phyloP scores from a whole-genome alignment of 176 grass and related monocot genomes.

The Triticum monococcum region DNA sequence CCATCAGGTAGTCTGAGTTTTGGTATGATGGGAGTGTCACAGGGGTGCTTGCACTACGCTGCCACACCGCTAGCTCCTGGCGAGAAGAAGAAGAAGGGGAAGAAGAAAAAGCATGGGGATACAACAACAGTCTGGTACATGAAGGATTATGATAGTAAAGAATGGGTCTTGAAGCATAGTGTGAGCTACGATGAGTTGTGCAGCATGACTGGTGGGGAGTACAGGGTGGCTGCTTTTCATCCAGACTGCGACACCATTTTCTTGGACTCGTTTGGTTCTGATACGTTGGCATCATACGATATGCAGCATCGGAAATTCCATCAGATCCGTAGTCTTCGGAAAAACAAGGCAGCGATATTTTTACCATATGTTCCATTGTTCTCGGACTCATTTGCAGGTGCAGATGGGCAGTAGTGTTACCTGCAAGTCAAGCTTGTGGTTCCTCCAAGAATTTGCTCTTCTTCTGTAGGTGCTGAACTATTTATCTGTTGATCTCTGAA shows the following conservation, averaged over 20 bases:
- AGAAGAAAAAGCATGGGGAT: neutral
- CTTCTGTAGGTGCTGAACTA: neutral
- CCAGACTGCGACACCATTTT: neutral
- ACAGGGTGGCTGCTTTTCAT: neutral
- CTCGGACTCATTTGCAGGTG: neutral
- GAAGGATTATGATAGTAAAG: conserved; percentile 6
- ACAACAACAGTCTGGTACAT: neutral
- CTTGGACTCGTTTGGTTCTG: neutral
- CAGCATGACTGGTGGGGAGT: neutral
- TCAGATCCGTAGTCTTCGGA: neutral
- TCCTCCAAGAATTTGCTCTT: neutral
- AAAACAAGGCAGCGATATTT: neutral
- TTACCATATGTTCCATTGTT: neutral
- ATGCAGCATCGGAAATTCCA: neutral
- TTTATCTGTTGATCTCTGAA: neutral
- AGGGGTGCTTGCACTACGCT: conserved; percentile 1
- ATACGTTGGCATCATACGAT: neutral
- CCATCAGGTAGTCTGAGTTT: neutral
- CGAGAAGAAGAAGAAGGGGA: neutral
- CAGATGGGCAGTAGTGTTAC: neutral
- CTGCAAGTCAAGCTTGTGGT: neutral
- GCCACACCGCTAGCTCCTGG: neutral
- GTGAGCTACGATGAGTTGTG: neutral
- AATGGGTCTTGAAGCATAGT: neutral
- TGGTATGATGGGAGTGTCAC: neutral